These are phyloP conservation scores for Epichloe uncinata DNA, from an alignment of 2,329 filamentous ascomycete genomes.

Conservation along the genomic window DNA sequence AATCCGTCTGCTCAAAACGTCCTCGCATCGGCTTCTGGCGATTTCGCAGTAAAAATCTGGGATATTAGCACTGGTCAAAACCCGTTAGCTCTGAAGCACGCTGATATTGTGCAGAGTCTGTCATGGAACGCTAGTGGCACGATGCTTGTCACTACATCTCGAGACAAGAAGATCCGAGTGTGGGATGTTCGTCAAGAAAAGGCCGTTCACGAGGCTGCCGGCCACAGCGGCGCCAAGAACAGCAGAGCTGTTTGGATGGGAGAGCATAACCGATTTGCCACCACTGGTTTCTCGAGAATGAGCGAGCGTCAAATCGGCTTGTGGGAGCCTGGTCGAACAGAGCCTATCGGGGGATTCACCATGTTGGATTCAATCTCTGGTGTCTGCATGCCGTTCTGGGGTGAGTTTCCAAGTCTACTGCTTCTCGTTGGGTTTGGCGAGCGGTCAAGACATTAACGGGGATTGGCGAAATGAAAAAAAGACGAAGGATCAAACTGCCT, in stretches of 20 bases:
- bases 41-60: constrained; percentile 93
- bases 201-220: constrained; percentile 68
- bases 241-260: constrained; percentile 95
- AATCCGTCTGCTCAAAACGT: constrained; percentile 94
- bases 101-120: constrained; percentile 85
- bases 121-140: constrained; percentile 89
- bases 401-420: constrained; percentile 23
- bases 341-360: constrained; percentile 82
- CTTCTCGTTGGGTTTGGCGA: neutral
- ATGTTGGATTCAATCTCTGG: constrained; percentile 91
- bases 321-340: constrained; percentile 79
- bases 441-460: neutral
- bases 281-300: constrained; percentile 96
- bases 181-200: constrained; percentile 95
- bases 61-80: constrained; percentile 70
- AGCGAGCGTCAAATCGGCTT: constrained; percentile 92
- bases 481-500: constrained; percentile 88
- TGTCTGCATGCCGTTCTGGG: constrained; percentile 99
- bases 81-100: constrained; percentile 66
- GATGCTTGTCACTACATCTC: constrained; percentile 79
- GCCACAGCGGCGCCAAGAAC: constrained; percentile 92
- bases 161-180: constrained; percentile 95
- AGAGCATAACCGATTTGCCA: constrained; percentile 89
- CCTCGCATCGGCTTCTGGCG: constrained; percentile 86
- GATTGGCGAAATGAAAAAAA: constrained; percentile 19